Base-by-base conservation (phyloP, 352 stramenopile species). In the Thalassiosira mediterranea region DNA sequence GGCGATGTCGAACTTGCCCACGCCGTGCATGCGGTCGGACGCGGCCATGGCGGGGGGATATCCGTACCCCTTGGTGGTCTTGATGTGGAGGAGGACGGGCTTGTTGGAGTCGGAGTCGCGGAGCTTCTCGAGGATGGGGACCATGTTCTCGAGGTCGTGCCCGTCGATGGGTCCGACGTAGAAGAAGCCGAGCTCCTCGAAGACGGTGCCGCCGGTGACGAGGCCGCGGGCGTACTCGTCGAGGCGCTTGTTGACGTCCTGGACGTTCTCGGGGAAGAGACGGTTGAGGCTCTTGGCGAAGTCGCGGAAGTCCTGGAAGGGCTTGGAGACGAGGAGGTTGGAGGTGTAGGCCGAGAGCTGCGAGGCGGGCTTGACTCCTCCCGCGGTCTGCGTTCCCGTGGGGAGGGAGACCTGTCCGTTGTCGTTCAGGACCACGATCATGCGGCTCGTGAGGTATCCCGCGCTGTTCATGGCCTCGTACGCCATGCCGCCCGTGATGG, bases 381-480 rank as follows among this genome's bases (percentile, higher is more conserved):
- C 93, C 8, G 91, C 93, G 72, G 82, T 94, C 37, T 90, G 89
- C 46, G 91, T 95, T 48, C 92, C 92, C 19, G 92, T 96, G 8
- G 92, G 92, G 54, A 96, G 81, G 74, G 83, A 94, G 25, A 96
- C 91, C 84, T 96, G 92, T 49, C 91, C 90, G 83, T 96, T 96
- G 80, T 96, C 93, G 73, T 96, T 96, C 23, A 96, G 77, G 17
- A 96, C 89, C 26, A 96, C 91, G 80, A 96, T 93, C 86, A 95
- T 94, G n/a, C 92, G 73, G 29, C 80, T 84, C 37, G 87, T 87
- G 29, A 96, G 81, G 65, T 96, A 96, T 29, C 91, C 90, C 5
- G 91, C 92, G 71, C 81, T 94, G 78, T 96, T 96, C 91, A 96
- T 95, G 23, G 93, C 93, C 83, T 96, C 93, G 70, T 95, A 96